Evolutionary conservation across 2,329 filamentous ascomycete genomes (phyloP), one percentile per base, ranked within the genome.

Genomic region (Chaetomium olivaceum): DNA sequence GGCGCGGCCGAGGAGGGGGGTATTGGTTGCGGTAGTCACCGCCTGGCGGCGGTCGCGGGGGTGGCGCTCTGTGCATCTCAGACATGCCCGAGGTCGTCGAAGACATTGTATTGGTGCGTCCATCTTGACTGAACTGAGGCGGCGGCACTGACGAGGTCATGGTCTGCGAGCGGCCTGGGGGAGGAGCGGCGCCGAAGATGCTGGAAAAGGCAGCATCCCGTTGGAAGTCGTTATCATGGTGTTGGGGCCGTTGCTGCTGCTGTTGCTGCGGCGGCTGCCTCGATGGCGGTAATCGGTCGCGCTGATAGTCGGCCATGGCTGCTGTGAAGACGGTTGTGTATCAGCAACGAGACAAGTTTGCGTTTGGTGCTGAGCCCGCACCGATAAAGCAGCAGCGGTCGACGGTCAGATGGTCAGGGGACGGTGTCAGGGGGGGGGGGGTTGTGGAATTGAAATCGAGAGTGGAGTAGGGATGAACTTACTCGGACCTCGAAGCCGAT

Each of bases 141-240:
- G 76, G 79, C 66, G 79, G 74, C 51, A 89, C 85, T 70, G 92
- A 89, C 63, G 91, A 93, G 69, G 89, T 95, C 93, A 98, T 97
- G 29, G 94, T 97, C 75, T 97, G 93, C 65, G 93, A 96, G 77
- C 95, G 90, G 65, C 94, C 94, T 55, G 91, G 87, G 56, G 92
- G 92, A 70, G 92, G 93, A 70, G 91, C 86, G 70, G 88, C 89
- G 72, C 94, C 95, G 77, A 98, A 99, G 76, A 98, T 98, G 80
- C 94, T 94, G 71, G 91, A 92, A 79, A 96, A 99, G 71, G 94
- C 95, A 72, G 92, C 92, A 86, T 99, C 93, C 80, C 95, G 90
- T 80, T 95, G 91, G 74, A 83, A 83, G 75, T 84, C 83, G 69
- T 82, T 80, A 62, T 81, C 82, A 82, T 85, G 83, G 56, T 77